These are phyloP conservation scores for Saccharomycopsis microspora DNA, from an alignment of 805 yeast genomes.

Conservation along the genomic window DNA sequence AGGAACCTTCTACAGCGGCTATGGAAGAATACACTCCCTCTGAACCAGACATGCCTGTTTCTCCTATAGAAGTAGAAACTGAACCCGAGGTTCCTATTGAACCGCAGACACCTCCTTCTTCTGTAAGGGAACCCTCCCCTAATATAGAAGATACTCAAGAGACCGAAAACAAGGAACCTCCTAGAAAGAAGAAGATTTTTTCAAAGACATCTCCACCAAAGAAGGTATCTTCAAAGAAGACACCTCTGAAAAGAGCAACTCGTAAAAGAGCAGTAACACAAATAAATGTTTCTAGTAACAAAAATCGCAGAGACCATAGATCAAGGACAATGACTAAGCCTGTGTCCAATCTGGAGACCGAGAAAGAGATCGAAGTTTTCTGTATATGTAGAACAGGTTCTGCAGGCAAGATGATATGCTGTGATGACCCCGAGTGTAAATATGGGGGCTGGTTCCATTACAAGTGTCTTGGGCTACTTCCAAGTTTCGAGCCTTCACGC, in stretches of 20 bases:
- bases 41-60: no score
- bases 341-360: slow-evolving; percentile 3
- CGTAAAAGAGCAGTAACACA: slow-evolving; percentile 4
- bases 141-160: no score
- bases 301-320: not conserved
- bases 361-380: slow-evolving; percentile 23
- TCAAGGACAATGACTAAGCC: not conserved
- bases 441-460: slow-evolving; percentile 69
- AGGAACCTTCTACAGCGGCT: no score
- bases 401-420: slow-evolving; percentile 79
- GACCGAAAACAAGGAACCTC: no score
- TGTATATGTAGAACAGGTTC: slow-evolving; percentile 38
- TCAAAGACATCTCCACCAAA: not conserved
- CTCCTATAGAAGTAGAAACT: no score
- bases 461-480: slow-evolving; percentile 51
- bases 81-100: no score
- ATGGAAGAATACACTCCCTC: no score
- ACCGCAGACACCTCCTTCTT: no score
- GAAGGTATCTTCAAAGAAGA: not conserved
- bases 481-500: slow-evolving; percentile 37
- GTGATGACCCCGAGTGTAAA: slow-evolving; percentile 69
- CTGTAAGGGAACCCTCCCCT: no score
- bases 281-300: not conserved
- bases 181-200: no score
- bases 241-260: not conserved